These are phyloP conservation scores for Puccinia triticina DNA, from an alignment of 1,284 basidiomycete genomes.

Conservation along the genomic window DNA sequence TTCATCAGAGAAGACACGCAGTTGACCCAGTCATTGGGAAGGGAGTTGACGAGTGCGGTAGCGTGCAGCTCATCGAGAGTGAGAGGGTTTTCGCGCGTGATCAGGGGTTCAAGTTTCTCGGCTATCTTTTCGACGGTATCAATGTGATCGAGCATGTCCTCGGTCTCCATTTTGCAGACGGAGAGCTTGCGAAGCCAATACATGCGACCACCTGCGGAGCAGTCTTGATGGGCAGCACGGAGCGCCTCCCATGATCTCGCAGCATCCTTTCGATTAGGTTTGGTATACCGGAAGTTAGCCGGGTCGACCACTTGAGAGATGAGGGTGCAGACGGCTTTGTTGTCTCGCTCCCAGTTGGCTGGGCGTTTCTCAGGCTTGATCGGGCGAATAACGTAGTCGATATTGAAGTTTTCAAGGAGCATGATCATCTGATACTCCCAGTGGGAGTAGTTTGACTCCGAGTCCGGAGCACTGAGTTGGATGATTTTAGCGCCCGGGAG, in stretches of 20 bases:
- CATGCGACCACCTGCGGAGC: background rate
- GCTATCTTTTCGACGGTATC: background rate
- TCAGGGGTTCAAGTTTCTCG: background rate
- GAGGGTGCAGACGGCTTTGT: constrained; percentile 6
- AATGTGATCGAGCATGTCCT: background rate
- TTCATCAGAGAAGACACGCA: constrained; percentile 3
- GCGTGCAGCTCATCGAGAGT: background rate
- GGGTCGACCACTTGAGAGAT: too few species aligned
- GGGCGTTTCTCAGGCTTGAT: too few species aligned
- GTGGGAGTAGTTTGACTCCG: too few species aligned
- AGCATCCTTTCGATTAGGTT: background rate
- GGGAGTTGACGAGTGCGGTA: background rate
- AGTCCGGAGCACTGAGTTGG: too few species aligned
- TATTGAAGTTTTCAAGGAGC: too few species aligned
- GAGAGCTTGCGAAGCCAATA: background rate
- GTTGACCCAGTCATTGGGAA: background rate
- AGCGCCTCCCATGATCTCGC: background rate
- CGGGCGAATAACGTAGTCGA: too few species aligned
- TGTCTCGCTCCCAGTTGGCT: constrained; percentile 11
- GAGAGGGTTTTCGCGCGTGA: background rate
- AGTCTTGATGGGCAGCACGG: constrained; percentile 2
- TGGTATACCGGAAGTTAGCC: background rate
- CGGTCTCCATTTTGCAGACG: background rate
- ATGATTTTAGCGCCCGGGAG: too few species aligned
- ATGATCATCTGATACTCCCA: too few species aligned